A percentile compares a stretch with the other conserved stretches of the same genome.
phyloP scores from a whole-genome alignment of 805 yeast genomes.

The Lachancea waltii region DNA sequence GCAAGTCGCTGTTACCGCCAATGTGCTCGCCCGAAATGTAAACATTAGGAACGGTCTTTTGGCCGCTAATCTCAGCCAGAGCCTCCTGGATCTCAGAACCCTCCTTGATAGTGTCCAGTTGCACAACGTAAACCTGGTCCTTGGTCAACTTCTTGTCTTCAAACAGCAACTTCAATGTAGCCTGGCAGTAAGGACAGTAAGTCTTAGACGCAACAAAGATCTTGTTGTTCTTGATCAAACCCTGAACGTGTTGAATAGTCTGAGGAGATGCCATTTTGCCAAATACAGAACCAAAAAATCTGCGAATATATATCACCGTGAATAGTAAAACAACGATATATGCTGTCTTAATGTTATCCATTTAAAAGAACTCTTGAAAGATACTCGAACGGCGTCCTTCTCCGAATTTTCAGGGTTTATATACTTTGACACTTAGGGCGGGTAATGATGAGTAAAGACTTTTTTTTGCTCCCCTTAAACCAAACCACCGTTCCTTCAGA shows the following conservation, averaged over 20 bases:
- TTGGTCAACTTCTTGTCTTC: conserved; percentile 41
- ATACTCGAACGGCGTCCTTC: background rate
- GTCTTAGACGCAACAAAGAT: conserved; percentile 79
- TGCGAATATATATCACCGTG: conserved; percentile 9
- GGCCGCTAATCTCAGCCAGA: conserved; percentile 71
- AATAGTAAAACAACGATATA: conserved; percentile 3
- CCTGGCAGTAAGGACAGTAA: conserved; percentile 61
- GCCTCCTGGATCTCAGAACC: conserved; percentile 82
- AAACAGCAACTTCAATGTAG: conserved; percentile 37
- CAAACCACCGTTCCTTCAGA: no score
- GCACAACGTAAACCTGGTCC: conserved; percentile 34
- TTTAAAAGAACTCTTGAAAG: background rate
- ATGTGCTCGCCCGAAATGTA: conserved; percentile 87
- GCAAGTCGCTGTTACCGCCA: conserved; percentile 92
- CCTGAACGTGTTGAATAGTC: conserved; percentile 51
- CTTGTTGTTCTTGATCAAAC: conserved; percentile 55
- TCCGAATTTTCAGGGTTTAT: background rate
- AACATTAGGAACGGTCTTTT: conserved; percentile 88
- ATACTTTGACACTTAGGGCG: background rate
- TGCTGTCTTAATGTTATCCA: background rate
- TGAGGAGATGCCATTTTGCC: conserved; percentile 50
- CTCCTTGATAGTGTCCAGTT: conserved; percentile 48
- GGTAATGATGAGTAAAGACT: background rate
- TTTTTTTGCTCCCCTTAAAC: conserved; percentile 5
- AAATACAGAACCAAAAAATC: conserved; percentile 4